A percentile compares a stretch with the other conserved stretches of the same genome.
Conservation (phyloP, 208 protist species). For the Entamoeba dispar region DNA sequence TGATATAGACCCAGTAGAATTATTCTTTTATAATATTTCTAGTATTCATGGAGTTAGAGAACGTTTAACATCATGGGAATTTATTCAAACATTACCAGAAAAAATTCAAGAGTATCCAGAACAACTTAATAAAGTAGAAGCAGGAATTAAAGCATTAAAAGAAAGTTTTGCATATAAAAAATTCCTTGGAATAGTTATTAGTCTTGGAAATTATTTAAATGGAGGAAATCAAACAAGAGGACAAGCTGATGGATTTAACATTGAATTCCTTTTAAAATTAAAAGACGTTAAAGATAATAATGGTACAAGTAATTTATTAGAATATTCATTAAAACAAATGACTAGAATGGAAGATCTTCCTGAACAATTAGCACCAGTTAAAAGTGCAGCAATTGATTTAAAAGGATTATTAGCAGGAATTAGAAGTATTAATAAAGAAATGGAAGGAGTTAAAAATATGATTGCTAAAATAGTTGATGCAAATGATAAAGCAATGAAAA, state of each 20-base stretch:
- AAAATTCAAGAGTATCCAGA: not conserved
- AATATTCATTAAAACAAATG: not conserved
- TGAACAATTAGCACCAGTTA: not conserved
- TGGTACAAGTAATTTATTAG: not conserved
- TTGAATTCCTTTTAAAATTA: not conserved
- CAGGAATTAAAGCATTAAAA: not conserved
- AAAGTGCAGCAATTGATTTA: not conserved
- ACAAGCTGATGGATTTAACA: slow-evolving; percentile 1
- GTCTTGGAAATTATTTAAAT: slow-evolving; percentile 1
- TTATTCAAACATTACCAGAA: not conserved
- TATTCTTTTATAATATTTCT: not conserved
- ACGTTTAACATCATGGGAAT: not conserved
- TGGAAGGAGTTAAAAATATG: not conserved
- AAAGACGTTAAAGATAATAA: not conserved
- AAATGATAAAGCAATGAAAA: not conserved
- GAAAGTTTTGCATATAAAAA: not conserved
- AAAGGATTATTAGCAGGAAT: not conserved
- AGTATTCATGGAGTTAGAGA: not conserved
- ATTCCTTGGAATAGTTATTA: not conserved
- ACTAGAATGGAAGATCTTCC: not conserved
- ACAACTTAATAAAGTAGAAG: not conserved
- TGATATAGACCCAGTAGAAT: not conserved
- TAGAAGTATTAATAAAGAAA: not conserved
- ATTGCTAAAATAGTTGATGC: not conserved
- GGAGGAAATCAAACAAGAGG: not conserved